Percentiles rank a stretch among this genome's conserved stretches.
Evolutionary conservation across 2,329 filamentous ascomycete genomes (phyloP).

Genomic region (Aureobasidium uvarum): DNA sequence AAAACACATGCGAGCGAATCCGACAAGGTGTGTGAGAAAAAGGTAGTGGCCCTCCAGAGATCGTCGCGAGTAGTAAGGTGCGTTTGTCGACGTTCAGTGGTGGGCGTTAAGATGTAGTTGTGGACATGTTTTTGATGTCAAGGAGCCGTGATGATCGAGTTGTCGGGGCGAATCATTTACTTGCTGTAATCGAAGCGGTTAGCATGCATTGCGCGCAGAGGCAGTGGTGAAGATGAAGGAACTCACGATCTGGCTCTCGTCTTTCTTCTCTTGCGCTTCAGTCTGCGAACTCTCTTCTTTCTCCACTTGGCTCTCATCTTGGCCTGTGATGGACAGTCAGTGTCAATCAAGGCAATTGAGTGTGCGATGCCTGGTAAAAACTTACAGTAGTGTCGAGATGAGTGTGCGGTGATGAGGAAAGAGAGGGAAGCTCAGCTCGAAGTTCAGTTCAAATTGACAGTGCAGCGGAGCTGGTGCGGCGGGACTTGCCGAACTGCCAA

Average conservation of each 20-base stretch:
- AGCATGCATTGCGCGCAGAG: conserved; percentile 26
- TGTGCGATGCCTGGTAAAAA: conserved; percentile 28
- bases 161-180: conserved; percentile 49
- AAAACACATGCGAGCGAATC: conserved; percentile 25
- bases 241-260: conserved; percentile 95
- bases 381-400: conserved; percentile 47
- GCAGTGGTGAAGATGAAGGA: conserved; percentile 5
- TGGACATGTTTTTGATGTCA: neutral
- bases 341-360: conserved; percentile 28
- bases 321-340: conserved; percentile 34
- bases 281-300: conserved; percentile 99
- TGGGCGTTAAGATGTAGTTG: conserved; percentile 3
- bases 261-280: conserved; percentile 99
- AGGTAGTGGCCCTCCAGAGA: conserved; percentile 1
- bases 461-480: too few relatives aligned
- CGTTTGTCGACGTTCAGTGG: conserved; percentile 24
- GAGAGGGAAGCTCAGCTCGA: conserved; percentile 31
- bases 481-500: conserved; percentile 26
- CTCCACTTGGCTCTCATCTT: conserved; percentile 97
- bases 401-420: conserved; percentile 42
- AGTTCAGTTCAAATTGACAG: too few relatives aligned
- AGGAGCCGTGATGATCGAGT: conserved; percentile 32
- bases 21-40: conserved; percentile 21
- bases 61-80: conserved; percentile 21
- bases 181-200: conserved; percentile 36